Evolutionary conservation across 257 asterid genomes (phyloP), one percentile per base, ranked within the genome.

Genomic region (Solanum tarapatanum): DNA sequence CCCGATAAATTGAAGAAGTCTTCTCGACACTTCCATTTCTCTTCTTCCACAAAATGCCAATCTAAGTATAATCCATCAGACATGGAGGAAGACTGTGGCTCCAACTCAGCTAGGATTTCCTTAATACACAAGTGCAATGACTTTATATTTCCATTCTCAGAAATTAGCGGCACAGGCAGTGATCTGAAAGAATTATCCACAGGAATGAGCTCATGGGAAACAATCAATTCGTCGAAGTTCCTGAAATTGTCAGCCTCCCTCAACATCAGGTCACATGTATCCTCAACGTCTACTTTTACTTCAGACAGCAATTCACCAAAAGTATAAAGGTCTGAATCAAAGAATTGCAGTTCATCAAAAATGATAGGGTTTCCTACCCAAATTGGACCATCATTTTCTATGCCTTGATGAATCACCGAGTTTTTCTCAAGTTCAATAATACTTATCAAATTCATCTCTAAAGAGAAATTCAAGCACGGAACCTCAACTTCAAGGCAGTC

Each of bases 1-100:
- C 89, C 89, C 83, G 86, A 80, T 88, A 91, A 79, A 90, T 90
- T 92, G 90, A 91, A 89, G 84, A 90, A 89, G 86, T 90, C 88
- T 89, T 87, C 90, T 68, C 60, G 87, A 43, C 89, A 87, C 88
- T 87, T 90, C 84, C 90, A 86, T 75, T 88, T 91, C 89, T 90
- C 96, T 84, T 92, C 98, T 88, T 92, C 97, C 79, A 95, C 89
- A 86, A 95, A 89, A 93, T 91, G 89, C 99, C 99, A 97, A 89
- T 97, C 99, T 62, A 97, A 95, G 92, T 97, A 97, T 69, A 97
- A 91, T 86, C 92, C 91, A 91, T 97, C 99, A 82, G 95, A 94
- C 85, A 92, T 91, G 90, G 95, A 93, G 37, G 92, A 91, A 87
- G 94, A 88, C 91, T 93, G 96, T 91, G 91, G 91, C 83, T 93